Base-by-base conservation (phyloP, 2,329 filamentous ascomycete genomes). In the Lecanosticta acicola region DNA sequence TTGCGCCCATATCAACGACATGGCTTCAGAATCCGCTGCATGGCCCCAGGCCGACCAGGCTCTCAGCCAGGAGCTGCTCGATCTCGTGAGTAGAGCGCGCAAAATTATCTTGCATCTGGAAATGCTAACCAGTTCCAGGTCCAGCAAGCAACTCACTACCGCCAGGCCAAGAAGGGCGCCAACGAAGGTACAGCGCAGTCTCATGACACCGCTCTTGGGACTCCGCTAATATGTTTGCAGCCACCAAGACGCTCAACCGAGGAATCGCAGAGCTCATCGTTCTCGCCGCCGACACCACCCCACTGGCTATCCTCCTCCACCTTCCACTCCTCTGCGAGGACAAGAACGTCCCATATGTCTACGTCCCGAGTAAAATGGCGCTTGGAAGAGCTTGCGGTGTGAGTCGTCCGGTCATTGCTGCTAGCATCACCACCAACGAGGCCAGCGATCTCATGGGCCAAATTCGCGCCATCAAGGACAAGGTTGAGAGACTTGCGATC, bases 401-500 rank as follows among this genome's bases (percentile, higher is more conserved):
- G 52, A 84, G 79, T 64, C 80, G 91, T 48, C 78, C 88, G 45
- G 90, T 97, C 51, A 96, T 97, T 61, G 84, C 87, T 33, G 83
- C 81, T 52, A 83, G 78, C 63, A 94, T 97, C 71, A 96, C 88
- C 58, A 89, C 85, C 47, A 94, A 94, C 78, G 88, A 94, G 72
- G 85, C 84, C 32, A 86, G 81, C 63, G 90, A 96, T 70, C 77
- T 97, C 50, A 86, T 84, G 69, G 79, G 80, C 63, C 88, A 94
- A 77, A 96, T 97, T 70, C 80, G 85, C 61, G 78, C 83, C 56
- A 77, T 96, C 64, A 94, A 91, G 77, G 87, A 94, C 72, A 94
- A 95, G 81, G 87, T 97, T 45, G 91, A 97, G 79, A 81, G 90
- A 61, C 79, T 96, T 59, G 89, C 91, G 76, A 95, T 96, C 73